Evolutionary conservation across 345 rosid genomes (phyloP).

Genomic region (Gossypium raimondii): DNA sequence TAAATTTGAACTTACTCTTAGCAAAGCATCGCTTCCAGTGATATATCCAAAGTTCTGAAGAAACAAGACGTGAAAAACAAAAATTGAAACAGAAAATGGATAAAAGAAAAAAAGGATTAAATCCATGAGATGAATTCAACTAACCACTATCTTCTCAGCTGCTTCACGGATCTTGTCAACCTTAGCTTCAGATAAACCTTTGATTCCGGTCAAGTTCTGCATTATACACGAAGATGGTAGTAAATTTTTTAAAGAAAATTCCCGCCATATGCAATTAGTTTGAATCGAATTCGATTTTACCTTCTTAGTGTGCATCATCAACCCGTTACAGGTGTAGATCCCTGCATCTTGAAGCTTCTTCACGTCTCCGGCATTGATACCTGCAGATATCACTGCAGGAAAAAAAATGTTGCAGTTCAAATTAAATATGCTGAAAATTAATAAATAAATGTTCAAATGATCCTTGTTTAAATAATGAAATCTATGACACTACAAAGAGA

Average conservation of each 20-base stretch:
- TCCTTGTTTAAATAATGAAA: neutral
- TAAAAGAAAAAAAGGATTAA: neutral
- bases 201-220: constrained; percentile 84
- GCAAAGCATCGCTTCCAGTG: constrained; percentile 88
- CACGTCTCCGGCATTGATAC: constrained; percentile 92
- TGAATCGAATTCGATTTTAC: constrained; percentile 22
- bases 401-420: neutral
- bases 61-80: neutral
- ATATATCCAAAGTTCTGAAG: constrained; percentile 78
- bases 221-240: neutral
- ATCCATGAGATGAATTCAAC: constrained; percentile 9
- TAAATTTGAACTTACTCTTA: constrained; percentile 47
- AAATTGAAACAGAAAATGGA: neutral
- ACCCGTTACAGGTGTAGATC: constrained; percentile 90
- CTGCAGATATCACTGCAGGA: constrained; percentile 63
- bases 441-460: neutral
- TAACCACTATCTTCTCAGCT: constrained; percentile 90
- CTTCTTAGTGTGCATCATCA: constrained; percentile 98
- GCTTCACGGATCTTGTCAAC: constrained; percentile 98
- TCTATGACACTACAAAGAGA: neutral
- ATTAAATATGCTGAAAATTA: neutral
- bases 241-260: neutral
- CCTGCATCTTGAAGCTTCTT: constrained; percentile 94
- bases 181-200: constrained; percentile 94
- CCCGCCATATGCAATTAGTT: neutral